Base-by-base conservation (phyloP, 78 protist genomes). In the Dictyostelium discoideum region DNA sequence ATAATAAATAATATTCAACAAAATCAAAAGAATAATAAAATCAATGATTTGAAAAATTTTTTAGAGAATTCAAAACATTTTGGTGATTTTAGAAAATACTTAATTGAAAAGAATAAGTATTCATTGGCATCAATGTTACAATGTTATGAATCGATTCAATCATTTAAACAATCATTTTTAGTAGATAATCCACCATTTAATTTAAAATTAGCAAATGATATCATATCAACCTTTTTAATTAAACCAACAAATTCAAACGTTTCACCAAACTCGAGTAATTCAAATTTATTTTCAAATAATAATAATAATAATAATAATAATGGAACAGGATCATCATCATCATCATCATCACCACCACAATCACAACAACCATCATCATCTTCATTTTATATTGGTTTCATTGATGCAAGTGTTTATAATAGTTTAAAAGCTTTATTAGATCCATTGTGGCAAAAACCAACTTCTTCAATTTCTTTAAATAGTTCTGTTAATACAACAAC, bases 341-440 rank as follows among this genome's bases (percentile, higher is more conserved):
- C 26, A 60, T 60, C 69, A 60, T 5, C 22, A 16, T 22, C 73
- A 63, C 6, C 9, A 16, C 22, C 73, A 67, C 24, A 24, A 24
- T 8, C 7, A 24, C 44, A 44, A 73, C 46, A 22, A 73, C 10
- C 22, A 6, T 26, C 84, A 13, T 78, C 84, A 6, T 39, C 84
- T 42, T 42, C 65, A n/a, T 42, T 42, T n/a, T 78, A 78, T 78
- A 78, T 78, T 78, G 84, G 84, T 20, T 78, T 78, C 57, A 78
- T 78, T 44, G 84, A 78, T 78, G 16, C 50, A 16, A 78, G 40
- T 29, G 84, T 78, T 26, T 78, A 78, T 44, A 78, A 78, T 78
- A 78, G 84, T 78, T 78, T 78, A 44, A 78, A 78, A 44, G 26
- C n/a, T 20, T 78, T 78, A n/a, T 42, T 78, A 44, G 84, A 40